Evolutionary conservation across 805 yeast genomes (phyloP).

Genomic region (Millerozyma acaciae): DNA sequence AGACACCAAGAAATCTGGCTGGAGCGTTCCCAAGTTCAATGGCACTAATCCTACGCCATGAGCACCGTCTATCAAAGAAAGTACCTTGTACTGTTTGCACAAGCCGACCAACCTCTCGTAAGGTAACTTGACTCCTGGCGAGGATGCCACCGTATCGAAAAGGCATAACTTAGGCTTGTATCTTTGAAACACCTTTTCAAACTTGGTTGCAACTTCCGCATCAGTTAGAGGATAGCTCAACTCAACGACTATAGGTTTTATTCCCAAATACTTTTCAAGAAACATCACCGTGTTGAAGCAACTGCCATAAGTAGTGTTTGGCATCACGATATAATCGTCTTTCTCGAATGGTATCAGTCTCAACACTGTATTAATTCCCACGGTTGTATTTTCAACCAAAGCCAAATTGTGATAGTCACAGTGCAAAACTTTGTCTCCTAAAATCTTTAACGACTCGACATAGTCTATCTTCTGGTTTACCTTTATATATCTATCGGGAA

Average conservation of each 20-base stretch:
- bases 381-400: conserved; percentile 56
- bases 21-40: conserved; percentile 33
- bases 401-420: conserved; percentile 48
- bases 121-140: conserved; percentile 63
- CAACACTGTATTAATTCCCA: conserved; percentile 54
- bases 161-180: conserved; percentile 39
- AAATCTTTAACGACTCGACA: conserved; percentile 28
- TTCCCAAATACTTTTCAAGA: conserved; percentile 26
- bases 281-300: conserved; percentile 50
- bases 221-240: conserved; percentile 44
- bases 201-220: conserved; percentile 23
- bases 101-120: conserved; percentile 43
- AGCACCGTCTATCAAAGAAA: conserved; percentile 69
- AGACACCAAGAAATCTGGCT: conserved; percentile 59
- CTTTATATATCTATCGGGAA: conserved; percentile 47
- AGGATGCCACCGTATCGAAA: conserved; percentile 56
- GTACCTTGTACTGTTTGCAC: conserved; percentile 43
- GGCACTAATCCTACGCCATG: conserved; percentile 59
- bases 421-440: conserved; percentile 41
- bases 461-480: conserved; percentile 23
- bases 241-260: conserved; percentile 31
- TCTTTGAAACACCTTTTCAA: conserved; percentile 17
- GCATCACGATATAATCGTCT: conserved; percentile 50
- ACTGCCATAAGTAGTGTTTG: conserved; percentile 50
- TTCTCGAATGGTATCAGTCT: conserved; percentile 48